A percentile compares a stretch with the other conserved stretches of the same genome.
These are phyloP conservation scores for Lichtheimia corymbifera DNA, from an alignment of 371 early-diverging fungal species.

Conservation along the genomic window DNA sequence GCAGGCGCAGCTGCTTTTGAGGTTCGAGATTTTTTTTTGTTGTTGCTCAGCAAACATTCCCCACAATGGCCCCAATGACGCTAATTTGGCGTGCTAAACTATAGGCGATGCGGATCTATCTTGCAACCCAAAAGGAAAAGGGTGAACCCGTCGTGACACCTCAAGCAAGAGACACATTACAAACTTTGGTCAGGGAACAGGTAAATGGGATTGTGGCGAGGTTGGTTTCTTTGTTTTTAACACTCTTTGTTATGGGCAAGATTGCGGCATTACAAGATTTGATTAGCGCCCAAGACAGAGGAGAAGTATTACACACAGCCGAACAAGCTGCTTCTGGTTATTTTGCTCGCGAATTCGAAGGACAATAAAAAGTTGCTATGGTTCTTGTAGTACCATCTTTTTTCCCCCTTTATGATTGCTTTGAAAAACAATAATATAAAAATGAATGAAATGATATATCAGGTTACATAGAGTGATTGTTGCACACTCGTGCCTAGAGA, in stretches of 20 bases:
- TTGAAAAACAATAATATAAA: too few relatives aligned
- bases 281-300: neutral
- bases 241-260: neutral
- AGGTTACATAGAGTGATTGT: too few relatives aligned
- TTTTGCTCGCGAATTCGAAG: slow-evolving; percentile 28
- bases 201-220: slow-evolving; percentile 6
- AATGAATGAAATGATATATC: too few relatives aligned
- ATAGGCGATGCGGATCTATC: slow-evolving; percentile 39
- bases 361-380: neutral
- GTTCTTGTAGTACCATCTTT: too few relatives aligned
- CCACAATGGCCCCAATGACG: neutral
- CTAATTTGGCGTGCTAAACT: neutral
- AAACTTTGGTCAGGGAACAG: slow-evolving; percentile 24
- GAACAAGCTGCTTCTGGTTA: slow-evolving; percentile 25
- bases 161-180: slow-evolving; percentile 26
- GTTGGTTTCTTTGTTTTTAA: neutral
- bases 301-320: slow-evolving; percentile 10
- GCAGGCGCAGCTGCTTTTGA: slow-evolving; percentile 69
- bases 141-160: slow-evolving; percentile 24
- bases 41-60: neutral
- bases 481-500: too few relatives aligned
- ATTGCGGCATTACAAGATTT: slow-evolving; percentile 3
- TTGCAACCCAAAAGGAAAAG: slow-evolving; percentile 22
- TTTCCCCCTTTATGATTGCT: too few relatives aligned
- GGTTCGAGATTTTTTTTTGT: slow-evolving; percentile 14